Conservation (phyloP, 2,329 filamentous ascomycete genomes). For the Monosporascus ibericus region DNA sequence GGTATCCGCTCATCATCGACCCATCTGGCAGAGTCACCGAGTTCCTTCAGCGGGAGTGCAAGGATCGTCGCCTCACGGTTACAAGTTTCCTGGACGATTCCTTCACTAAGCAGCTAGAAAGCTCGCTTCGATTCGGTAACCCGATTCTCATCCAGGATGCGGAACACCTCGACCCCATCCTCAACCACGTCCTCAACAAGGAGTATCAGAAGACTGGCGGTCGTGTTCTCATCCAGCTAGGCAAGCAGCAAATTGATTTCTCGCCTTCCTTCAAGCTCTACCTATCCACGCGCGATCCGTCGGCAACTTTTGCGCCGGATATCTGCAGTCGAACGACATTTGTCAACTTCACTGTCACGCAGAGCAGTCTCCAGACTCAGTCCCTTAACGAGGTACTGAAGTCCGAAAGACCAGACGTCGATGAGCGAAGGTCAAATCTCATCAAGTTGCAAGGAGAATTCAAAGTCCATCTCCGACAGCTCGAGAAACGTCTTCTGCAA, state of each 20-base stretch:
- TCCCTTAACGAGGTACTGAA: conserved; percentile 96
- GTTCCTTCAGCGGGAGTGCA: conserved; percentile 91
- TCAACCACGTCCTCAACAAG: conserved; percentile 98
- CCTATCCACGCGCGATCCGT: conserved; percentile 91
- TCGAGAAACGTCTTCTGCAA: conserved; percentile 90
- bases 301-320: conserved; percentile 89
- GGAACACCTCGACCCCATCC: conserved; percentile 91
- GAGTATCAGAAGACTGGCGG: conserved; percentile 98
- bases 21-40: conserved; percentile 92
- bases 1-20: conserved; percentile 96
- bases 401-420: conserved; percentile 93
- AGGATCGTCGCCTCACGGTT: conserved; percentile 86
- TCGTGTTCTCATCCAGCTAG: conserved; percentile 94
- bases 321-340: conserved; percentile 98
- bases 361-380: conserved; percentile 97
- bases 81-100: conserved; percentile 98
- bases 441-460: conserved; percentile 99
- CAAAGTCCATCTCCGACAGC: conserved; percentile 91
- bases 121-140: conserved; percentile 93
- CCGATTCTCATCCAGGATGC: conserved; percentile 98
- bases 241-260: conserved; percentile 98
- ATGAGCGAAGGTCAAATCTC: conserved; percentile 91
- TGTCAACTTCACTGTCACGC: conserved; percentile 98
- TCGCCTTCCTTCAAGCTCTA: conserved; percentile 95
- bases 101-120: conserved; percentile 97